A percentile compares a stretch with the other conserved stretches of the same genome.
Conservation (phyloP, 2,329 filamentous ascomycete species). For the Beauveria scarabaeidicola region DNA sequence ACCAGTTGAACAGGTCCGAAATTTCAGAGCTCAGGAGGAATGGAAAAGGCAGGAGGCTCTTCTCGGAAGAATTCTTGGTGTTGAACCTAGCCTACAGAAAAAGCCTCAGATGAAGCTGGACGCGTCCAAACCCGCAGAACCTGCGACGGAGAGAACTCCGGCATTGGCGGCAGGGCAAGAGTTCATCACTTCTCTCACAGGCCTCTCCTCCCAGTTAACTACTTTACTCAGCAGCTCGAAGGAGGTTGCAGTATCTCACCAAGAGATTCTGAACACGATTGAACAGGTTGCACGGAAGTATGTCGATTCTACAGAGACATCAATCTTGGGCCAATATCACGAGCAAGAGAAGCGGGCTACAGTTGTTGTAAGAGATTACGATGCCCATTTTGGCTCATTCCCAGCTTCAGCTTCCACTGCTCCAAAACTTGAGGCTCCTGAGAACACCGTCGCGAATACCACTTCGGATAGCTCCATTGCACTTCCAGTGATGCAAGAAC, state of each 20-base stretch:
- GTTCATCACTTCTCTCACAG: slow-evolving; percentile 27
- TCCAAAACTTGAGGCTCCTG: neutral
- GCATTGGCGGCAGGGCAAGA: slow-evolving; percentile 20
- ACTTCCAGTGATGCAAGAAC: neutral
- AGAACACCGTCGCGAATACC: too few species aligned
- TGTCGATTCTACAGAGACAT: slow-evolving; percentile 29
- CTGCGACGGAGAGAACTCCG: neutral
- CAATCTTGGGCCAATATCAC: neutral
- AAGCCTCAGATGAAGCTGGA: slow-evolving; percentile 21
- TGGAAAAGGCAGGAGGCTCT: slow-evolving; percentile 46
- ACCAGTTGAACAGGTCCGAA: slow-evolving; percentile 34
- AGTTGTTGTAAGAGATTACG: neutral
- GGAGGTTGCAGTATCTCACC: slow-evolving; percentile 28
- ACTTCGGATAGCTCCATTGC: neutral
- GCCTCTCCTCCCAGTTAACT: slow-evolving; percentile 35
- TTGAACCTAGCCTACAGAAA: slow-evolving; percentile 34
- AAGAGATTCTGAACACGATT: slow-evolving; percentile 42
- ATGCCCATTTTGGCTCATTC: neutral
- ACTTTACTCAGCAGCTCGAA: slow-evolving; percentile 29
- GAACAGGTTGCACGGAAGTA: slow-evolving; percentile 44
- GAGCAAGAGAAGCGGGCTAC: slow-evolving; percentile 12
- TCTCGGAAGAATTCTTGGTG: slow-evolving; percentile 43
- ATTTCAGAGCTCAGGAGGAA: slow-evolving; percentile 42
- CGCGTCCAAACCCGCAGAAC: slow-evolving; percentile 14
- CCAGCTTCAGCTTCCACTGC: neutral